Conservation (phyloP, 371 early-diverging fungal genomes). For the Mortierella sp. region DNA sequence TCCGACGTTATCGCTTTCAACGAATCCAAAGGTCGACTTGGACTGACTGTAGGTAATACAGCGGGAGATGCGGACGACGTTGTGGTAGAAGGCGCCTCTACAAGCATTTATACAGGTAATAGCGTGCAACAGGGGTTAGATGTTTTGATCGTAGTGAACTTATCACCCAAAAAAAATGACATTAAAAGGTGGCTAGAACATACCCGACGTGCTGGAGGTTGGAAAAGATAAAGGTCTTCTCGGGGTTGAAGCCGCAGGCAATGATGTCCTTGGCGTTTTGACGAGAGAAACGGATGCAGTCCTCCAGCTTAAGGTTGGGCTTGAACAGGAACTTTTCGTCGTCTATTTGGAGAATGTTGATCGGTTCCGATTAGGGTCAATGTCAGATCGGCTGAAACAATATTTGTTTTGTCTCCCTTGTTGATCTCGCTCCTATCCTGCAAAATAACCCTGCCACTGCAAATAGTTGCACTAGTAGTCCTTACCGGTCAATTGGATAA, state of each 20-base stretch:
- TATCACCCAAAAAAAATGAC: background rate
- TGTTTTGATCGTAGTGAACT: background rate
- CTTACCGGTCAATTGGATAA: conserved; percentile 95
- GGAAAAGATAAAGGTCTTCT: conserved; percentile 99
- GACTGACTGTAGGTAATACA: conserved; percentile 89
- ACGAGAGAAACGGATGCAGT: conserved; percentile 83
- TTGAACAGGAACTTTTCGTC: conserved; percentile 99
- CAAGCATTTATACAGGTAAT: background rate
- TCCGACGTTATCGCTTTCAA: conserved; percentile 86
- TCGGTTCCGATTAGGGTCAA: background rate
- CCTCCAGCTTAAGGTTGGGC: conserved; percentile 91
- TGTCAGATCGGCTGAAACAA: background rate
- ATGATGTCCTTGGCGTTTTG: conserved; percentile 99
- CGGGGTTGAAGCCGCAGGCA: conserved; percentile 98
- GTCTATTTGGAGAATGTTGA: conserved; percentile 65
- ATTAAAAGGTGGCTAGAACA: background rate
- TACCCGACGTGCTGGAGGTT: conserved; percentile 95
- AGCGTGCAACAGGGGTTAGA: background rate
- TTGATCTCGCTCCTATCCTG: too few species aligned
- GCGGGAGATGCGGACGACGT: conserved; percentile 90
- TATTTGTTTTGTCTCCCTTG: background rate
- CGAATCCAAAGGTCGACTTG: conserved; percentile 95
- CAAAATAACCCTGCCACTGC: background rate
- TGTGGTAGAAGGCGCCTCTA: conserved; percentile 93
- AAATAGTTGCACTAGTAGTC: background rate